Conservation (phyloP, 2,329 filamentous ascomycete species). For the Neopestalotiopsis rosae region DNA sequence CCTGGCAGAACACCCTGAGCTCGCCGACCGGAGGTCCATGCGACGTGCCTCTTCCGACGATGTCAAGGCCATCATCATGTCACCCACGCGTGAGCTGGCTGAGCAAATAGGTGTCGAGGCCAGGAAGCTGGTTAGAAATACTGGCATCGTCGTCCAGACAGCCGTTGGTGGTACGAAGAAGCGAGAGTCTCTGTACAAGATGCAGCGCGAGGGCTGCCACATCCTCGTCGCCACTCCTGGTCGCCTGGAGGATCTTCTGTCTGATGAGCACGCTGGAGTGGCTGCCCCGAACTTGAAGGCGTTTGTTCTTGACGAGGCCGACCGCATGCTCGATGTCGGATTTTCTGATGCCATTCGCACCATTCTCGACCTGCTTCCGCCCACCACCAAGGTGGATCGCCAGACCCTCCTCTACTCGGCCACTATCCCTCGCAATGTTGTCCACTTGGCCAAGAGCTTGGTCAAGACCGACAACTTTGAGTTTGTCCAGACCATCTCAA, state of each 20-base stretch:
- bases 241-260: constrained; percentile 80
- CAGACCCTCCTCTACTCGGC: constrained; percentile 97
- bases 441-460: constrained; percentile 76
- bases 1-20: constrained; percentile 64
- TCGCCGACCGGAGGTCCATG: constrained; percentile 53
- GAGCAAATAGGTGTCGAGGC: constrained; percentile 85
- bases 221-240: constrained; percentile 91
- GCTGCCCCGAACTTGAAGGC: constrained; percentile 84
- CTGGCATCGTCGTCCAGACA: constrained; percentile 70
- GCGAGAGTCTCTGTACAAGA: constrained; percentile 66
- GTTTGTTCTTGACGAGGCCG: constrained; percentile 94
- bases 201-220: constrained; percentile 80
- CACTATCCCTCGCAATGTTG: constrained; percentile 85
- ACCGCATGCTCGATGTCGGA: constrained; percentile 97
- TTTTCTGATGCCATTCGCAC: constrained; percentile 70
- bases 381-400: constrained; percentile 65
- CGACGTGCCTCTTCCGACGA: constrained; percentile 53
- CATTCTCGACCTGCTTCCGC: constrained; percentile 69
- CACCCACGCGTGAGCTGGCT: constrained; percentile 81
- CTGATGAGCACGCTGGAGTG: constrained; percentile 67
- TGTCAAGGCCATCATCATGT: constrained; percentile 75
- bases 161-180: constrained; percentile 96
- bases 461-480: constrained; percentile 82
- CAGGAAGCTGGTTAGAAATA: constrained; percentile 65
- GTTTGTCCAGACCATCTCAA: constrained; percentile 86